These are phyloP conservation scores for Plasmodium berghei DNA, from an alignment of 169 alveolate genomes.

Conservation along the genomic window DNA sequence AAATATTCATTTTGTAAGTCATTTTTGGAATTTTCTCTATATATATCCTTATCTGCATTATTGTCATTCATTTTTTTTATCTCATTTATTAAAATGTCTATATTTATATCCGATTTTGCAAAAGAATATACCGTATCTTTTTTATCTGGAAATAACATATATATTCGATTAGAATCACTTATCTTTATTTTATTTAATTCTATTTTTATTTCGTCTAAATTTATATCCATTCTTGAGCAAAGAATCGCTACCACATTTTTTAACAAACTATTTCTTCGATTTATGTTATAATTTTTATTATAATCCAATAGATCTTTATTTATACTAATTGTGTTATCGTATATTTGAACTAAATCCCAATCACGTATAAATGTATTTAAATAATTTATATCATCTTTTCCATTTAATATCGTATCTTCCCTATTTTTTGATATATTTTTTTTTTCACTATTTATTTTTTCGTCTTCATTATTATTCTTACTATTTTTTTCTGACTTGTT, in stretches of 20 bases:
- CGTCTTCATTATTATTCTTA: neutral
- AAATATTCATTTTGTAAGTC: slow-evolving; percentile 23
- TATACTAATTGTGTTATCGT: slow-evolving; percentile 11
- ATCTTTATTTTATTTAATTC: slow-evolving; percentile 6
- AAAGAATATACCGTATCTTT: neutral
- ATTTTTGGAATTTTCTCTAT: neutral
- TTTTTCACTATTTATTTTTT: neutral
- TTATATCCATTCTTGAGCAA: slow-evolving; percentile 33
- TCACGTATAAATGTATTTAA: neutral
- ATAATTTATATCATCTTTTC: neutral
- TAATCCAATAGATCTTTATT: slow-evolving; percentile 37
- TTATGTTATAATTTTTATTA: slow-evolving; percentile 18
- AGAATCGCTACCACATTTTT: slow-evolving; percentile 40
- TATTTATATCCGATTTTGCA: neutral
- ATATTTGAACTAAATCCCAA: slow-evolving; percentile 18
- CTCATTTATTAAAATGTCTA: slow-evolving; percentile 24
- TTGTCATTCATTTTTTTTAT: slow-evolving; percentile 23
- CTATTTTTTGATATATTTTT: slow-evolving; percentile 30
- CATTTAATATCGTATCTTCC: slow-evolving; percentile 13
- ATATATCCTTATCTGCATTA: neutral
- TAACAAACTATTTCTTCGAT: slow-evolving; percentile 20
- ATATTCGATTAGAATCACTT: neutral
- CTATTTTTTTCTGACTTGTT: neutral
- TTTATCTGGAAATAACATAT: neutral
- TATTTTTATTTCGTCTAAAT: slow-evolving; percentile 31